A percentile compares a stretch with the other conserved stretches of the same genome.
Evolutionary conservation across 352 stramenopile genomes (phyloP).

Genomic region (Nothophytophthora sp.): DNA sequence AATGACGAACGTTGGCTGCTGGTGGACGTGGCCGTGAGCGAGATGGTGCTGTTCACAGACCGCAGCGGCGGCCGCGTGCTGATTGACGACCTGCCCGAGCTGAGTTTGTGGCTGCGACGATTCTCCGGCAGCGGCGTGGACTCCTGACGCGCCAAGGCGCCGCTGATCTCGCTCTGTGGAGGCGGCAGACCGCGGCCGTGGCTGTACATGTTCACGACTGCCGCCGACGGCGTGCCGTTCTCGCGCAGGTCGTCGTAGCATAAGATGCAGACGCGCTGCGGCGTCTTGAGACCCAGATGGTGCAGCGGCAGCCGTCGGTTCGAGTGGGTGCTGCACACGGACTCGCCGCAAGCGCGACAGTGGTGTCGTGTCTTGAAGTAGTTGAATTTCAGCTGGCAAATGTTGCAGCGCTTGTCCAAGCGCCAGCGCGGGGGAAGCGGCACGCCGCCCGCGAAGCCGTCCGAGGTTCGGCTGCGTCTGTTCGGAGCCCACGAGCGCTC

Average conservation of each 20-base stretch:
- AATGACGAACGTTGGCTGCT: slow-evolving; percentile 33
- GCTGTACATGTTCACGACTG: slow-evolving; percentile 71
- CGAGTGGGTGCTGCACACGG: slow-evolving; percentile 84
- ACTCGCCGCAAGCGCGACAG: slow-evolving; percentile 87
- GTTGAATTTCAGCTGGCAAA: slow-evolving; percentile 85
- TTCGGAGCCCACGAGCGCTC: too few species aligned
- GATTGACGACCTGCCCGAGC: not conserved
- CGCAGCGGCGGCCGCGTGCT: slow-evolving; percentile 27
- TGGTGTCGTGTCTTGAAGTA: slow-evolving; percentile 89
- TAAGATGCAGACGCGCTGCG: slow-evolving; percentile 78
- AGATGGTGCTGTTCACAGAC: slow-evolving; percentile 36
- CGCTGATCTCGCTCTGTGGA: slow-evolving; percentile 40
- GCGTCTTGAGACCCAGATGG: slow-evolving; percentile 54
- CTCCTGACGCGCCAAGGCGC: slow-evolving; percentile 36
- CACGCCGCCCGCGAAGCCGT: too few species aligned
- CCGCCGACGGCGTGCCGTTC: slow-evolving; percentile 66
- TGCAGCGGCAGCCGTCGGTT: slow-evolving; percentile 65
- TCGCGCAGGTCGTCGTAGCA: slow-evolving; percentile 81
- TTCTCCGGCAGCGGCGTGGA: slow-evolving; percentile 18
- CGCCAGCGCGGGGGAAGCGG: slow-evolving; percentile 69
- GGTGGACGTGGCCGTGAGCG: slow-evolving; percentile 28
- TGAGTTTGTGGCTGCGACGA: slow-evolving; percentile 19
- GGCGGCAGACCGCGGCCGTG: slow-evolving; percentile 30
- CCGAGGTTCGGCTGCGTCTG: too few species aligned
- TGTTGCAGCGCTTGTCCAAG: slow-evolving; percentile 77